These are phyloP conservation scores for Podospora conica DNA, from an alignment of 495 filamentous ascomycete genomes.

Conservation along the genomic window DNA sequence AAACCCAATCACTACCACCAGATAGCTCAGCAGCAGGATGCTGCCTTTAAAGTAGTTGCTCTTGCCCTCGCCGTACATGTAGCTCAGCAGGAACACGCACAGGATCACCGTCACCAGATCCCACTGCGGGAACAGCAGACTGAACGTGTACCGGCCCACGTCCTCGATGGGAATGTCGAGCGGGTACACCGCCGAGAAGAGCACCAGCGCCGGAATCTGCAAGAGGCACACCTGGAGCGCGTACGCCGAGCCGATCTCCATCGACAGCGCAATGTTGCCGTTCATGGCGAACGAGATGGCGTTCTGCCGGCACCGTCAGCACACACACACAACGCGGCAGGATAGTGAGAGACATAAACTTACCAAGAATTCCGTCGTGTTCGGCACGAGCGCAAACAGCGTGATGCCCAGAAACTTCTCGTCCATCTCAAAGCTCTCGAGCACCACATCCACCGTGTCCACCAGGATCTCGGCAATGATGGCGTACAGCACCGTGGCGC, in stretches of 20 bases:
- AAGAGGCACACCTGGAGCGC: conserved; percentile 96
- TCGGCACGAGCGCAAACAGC: conserved; percentile 92
- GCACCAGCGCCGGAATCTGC: conserved; percentile 87
- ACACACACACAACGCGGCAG: not conserved
- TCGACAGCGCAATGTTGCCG: conserved; percentile 97
- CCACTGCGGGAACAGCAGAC: conserved; percentile 96
- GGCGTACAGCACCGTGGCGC: conserved; percentile 88
- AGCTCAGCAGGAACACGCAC: conserved; percentile 93
- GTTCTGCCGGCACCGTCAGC: conserved; percentile 58
- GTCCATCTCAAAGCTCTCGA: conserved; percentile 83
- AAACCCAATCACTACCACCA: conserved; percentile 88
- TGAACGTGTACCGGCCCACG: conserved; percentile 74
- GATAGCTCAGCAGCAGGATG: conserved; percentile 86
- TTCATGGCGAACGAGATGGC: conserved; percentile 99
- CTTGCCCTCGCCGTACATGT: conserved; percentile 98
- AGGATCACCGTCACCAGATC: conserved; percentile 97
- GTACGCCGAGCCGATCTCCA: conserved; percentile 98
- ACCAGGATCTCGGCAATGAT: conserved; percentile 96
- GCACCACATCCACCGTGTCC: conserved; percentile 89
- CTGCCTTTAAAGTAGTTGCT: conserved; percentile 91
- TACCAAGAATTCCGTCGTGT: conserved; percentile 97
- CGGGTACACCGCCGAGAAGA: conserved; percentile 67
- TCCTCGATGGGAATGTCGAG: conserved; percentile 40
- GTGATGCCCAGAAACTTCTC: conserved; percentile 98
- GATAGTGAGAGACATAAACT: conserved; percentile 20